phyloP scores from a whole-genome alignment of 192 early-diverging fungal genomes.

The Backusella sp. region DNA sequence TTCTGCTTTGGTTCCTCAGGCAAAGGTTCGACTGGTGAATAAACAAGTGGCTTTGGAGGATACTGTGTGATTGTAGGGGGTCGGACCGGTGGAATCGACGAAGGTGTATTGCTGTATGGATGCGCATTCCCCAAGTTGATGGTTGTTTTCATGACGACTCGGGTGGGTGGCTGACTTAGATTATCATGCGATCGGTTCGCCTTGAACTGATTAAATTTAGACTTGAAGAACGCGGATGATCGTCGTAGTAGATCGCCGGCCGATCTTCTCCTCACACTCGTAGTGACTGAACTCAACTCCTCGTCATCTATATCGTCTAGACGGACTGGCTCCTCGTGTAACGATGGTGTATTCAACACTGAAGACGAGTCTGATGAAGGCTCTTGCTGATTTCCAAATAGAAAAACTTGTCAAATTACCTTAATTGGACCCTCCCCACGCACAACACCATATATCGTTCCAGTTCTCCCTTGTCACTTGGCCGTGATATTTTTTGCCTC shows the following conservation, averaged over 20 bases:
- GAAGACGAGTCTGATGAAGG: not conserved
- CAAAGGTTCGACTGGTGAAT: constrained; percentile 25
- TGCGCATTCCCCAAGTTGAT: not conserved
- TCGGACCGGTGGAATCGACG: not conserved
- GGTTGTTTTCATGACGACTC: constrained; percentile 5
- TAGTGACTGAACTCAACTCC: not conserved
- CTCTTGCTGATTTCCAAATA: constrained; percentile 2
- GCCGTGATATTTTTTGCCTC: not conserved
- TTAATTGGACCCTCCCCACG: not conserved
- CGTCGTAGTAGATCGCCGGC: constrained; percentile 21
- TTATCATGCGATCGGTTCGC: constrained; percentile 14
- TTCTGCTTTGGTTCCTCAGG: not conserved
- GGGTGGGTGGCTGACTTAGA: constrained; percentile 2
- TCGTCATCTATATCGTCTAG: constrained; percentile 6
- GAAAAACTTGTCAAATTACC: constrained; percentile 20
- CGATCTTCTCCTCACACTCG: constrained; percentile 8
- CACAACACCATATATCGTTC: not conserved
- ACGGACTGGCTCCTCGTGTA: not conserved
- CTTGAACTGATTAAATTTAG: constrained; percentile 17
- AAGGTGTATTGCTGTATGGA: constrained; percentile 14
- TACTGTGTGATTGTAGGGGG: constrained; percentile 28
- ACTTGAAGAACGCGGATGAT: constrained; percentile 24
- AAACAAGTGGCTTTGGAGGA: constrained; percentile 26
- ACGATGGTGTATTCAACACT: not conserved
- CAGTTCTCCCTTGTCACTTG: not conserved